phyloP scores from a whole-genome alignment of 2,329 filamentous ascomycete species.

The Albifimbria verrucaria region DNA sequence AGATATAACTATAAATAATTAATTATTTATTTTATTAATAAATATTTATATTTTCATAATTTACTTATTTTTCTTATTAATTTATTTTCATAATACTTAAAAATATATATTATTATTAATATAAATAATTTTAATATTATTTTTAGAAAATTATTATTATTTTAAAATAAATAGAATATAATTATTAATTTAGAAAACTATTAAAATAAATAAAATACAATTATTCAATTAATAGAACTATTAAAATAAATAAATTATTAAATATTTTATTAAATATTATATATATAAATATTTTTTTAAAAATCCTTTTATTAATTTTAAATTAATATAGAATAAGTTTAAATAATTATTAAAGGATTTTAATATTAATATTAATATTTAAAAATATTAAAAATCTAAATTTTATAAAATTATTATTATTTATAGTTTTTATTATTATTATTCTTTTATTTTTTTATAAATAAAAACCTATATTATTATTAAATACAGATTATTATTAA shows the following conservation, averaged over 20 bases:
- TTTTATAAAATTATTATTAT: neutral
- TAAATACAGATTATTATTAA: neutral
- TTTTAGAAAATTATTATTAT: neutral
- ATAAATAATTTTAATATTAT: slow-evolving; percentile 1
- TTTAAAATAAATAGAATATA: neutral
- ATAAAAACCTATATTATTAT: neutral
- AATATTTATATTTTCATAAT: neutral
- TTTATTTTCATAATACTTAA: slow-evolving; percentile 4
- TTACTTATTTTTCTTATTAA: slow-evolving; percentile 3
- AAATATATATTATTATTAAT: neutral
- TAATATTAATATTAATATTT: neutral
- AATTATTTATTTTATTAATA: neutral
- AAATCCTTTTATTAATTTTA: neutral
- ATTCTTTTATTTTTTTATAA: neutral
- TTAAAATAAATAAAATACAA: neutral
- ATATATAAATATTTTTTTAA: neutral
- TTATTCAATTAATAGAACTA: neutral
- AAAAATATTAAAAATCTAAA: neutral
- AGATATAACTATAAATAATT: slow-evolving; percentile 2
- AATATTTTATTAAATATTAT: neutral
- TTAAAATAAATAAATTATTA: slow-evolving; percentile 1
- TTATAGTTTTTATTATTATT: neutral
- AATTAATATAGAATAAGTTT: neutral
- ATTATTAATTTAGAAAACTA: neutral
- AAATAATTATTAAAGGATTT: neutral